A percentile compares a stretch with the other conserved stretches of the same genome.
These are phyloP conservation scores for Samsoniella hepiali DNA, from an alignment of 2,329 filamentous ascomycete species.

Conservation along the genomic window DNA sequence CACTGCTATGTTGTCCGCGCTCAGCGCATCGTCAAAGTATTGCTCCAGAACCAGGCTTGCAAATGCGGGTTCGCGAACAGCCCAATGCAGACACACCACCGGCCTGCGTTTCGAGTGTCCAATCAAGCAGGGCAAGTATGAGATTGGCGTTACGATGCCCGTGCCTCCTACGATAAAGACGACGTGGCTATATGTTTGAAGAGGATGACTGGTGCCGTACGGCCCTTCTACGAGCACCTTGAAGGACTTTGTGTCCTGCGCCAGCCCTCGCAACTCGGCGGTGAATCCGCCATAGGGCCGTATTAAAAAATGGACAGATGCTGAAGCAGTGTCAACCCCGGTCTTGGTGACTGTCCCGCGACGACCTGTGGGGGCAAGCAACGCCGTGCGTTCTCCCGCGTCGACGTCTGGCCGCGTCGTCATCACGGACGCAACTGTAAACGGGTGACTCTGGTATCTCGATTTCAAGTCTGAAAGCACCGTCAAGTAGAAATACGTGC, in stretches of 20 bases:
- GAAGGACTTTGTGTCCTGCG: conserved; percentile 28
- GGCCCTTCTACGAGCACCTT: conserved; percentile 44
- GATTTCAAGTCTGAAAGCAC: conserved; percentile 37
- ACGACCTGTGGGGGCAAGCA: conserved; percentile 27
- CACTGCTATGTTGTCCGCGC: conserved; percentile 31
- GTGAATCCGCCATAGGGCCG: conserved; percentile 46
- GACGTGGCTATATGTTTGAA: conserved; percentile 38
- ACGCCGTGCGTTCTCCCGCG: conserved; percentile 32
- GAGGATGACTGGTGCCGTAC: conserved; percentile 39
- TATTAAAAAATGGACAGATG: conserved; percentile 40
- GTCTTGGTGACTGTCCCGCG: neutral
- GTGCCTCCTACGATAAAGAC: conserved; percentile 45
- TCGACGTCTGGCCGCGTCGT: conserved; percentile 21
- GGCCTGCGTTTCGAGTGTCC: neutral
- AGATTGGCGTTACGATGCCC: conserved; percentile 42
- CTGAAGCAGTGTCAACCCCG: neutral
- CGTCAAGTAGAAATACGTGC: conserved; percentile 46
- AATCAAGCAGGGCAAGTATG: conserved; percentile 34
- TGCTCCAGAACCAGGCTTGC: conserved; percentile 33
- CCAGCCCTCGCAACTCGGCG: conserved; percentile 32
- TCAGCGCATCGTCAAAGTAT: conserved; percentile 31
- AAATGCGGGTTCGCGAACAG: conserved; percentile 35
- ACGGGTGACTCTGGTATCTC: conserved; percentile 48
- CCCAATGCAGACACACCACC: conserved; percentile 37
- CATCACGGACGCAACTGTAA: conserved; percentile 40